phyloP scores from a whole-genome alignment of 179 eudicot genomes.

The Drosera spatulata region DNA sequence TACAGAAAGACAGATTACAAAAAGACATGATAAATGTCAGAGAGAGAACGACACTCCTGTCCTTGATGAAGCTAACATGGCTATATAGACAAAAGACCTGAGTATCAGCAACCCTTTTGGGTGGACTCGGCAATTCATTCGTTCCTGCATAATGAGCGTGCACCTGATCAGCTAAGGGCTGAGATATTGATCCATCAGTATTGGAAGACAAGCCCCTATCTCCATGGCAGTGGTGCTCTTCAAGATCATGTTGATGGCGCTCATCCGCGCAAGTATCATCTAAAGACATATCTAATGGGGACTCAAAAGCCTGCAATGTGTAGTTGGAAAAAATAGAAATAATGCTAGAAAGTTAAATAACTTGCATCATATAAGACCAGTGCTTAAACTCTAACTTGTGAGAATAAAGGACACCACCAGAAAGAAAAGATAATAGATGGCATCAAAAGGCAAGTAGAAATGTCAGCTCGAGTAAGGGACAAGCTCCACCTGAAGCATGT shows the following conservation, averaged over 20 bases:
- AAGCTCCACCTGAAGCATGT: constrained; percentile 74
- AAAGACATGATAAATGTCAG: constrained; percentile 1
- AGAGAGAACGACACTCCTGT: background rate
- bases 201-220: constrained; percentile 22
- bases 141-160: constrained; percentile 13
- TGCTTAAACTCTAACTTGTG: no score
- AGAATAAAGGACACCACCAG: background rate
- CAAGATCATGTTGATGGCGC: constrained; percentile 25
- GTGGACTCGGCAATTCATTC: constrained; percentile 15
- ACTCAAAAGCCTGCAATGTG: constrained; percentile 74
- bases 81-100: constrained; percentile 17
- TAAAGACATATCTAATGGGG: constrained; percentile 76
- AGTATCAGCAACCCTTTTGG: constrained; percentile 6
- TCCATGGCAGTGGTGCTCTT: constrained; percentile 21
- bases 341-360: background rate
- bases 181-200: constrained; percentile 18
- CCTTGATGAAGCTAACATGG: constrained; percentile 4
- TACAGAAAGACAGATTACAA: constrained; percentile 25
- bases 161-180: constrained; percentile 13
- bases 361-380: background rate
- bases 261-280: constrained; percentile 44
- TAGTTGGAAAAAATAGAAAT: constrained; percentile 1
- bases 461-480: background rate
- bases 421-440: background rate
- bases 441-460: background rate